A percentile compares a stretch with the other conserved stretches of the same genome.
Evolutionary conservation across 192 early-diverging fungal genomes (phyloP).

Genomic region (Coemansia sp.): DNA sequence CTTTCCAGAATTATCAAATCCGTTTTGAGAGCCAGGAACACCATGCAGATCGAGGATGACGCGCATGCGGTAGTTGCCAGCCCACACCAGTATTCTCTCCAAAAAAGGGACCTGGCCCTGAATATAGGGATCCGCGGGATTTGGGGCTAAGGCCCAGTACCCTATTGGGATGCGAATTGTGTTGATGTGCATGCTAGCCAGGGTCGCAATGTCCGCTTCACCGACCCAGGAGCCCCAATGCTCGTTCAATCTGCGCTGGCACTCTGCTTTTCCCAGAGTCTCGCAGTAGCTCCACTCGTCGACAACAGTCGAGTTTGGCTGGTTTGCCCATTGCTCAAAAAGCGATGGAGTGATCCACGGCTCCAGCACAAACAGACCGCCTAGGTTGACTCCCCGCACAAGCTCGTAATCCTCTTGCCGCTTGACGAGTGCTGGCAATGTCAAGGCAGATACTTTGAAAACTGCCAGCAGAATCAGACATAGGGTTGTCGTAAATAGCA

Average conservation of each 20-base stretch:
- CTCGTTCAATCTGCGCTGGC: conserved; percentile 46
- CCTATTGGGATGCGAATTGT: conserved; percentile 69
- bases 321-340: conserved; percentile 44
- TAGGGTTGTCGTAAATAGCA: neutral
- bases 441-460: neutral
- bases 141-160: conserved; percentile 66
- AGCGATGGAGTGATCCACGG: conserved; percentile 60
- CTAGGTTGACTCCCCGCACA: conserved; percentile 71
- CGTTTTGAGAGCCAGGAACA: conserved; percentile 74
- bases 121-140: conserved; percentile 62
- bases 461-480: neutral
- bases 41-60: conserved; percentile 72
- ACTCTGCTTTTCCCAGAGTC: conserved; percentile 58
- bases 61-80: conserved; percentile 62
- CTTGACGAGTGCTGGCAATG: neutral
- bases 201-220: conserved; percentile 59
- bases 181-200: conserved; percentile 63
- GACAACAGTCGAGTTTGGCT: conserved; percentile 30
- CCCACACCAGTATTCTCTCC: conserved; percentile 61
- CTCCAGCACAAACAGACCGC: conserved; percentile 72
- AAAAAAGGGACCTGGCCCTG: conserved; percentile 60
- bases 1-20: conserved; percentile 57
- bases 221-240: conserved; percentile 66
- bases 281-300: conserved; percentile 70
- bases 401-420: conserved; percentile 12